phyloP scores from a whole-genome alignment of 768 basidiomycete species.

The Grammothele lineata region DNA sequence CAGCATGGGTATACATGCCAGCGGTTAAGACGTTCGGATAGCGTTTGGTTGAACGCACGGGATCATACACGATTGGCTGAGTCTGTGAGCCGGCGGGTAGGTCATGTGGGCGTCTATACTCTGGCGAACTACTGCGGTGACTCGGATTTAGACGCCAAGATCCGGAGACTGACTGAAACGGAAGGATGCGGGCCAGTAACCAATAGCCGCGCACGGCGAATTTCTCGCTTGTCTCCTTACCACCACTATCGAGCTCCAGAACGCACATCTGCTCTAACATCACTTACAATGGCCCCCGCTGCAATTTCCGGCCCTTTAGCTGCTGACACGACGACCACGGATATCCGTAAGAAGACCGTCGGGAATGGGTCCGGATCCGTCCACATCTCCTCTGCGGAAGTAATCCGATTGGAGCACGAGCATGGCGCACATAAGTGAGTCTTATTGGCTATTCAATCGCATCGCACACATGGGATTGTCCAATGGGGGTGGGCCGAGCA shows the following conservation, averaged over 20 bases:
- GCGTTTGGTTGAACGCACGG: no score
- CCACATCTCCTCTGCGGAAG: slow-evolving; percentile 54
- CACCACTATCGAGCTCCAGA: slow-evolving; percentile 10
- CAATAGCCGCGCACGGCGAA: background rate
- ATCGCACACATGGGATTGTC: background rate
- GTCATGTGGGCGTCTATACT: background rate
- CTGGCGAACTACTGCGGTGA: background rate
- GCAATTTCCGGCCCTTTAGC: slow-evolving; percentile 2
- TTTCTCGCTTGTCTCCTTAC: slow-evolving; percentile 4
- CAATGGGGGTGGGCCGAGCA: no score
- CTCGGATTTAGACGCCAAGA: slow-evolving; percentile 12
- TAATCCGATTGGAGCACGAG: slow-evolving; percentile 79
- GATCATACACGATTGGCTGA: no score
- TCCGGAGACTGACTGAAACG: slow-evolving; percentile 8
- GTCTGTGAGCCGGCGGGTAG: background rate
- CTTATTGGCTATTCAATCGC: background rate
- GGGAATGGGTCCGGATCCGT: slow-evolving; percentile 13
- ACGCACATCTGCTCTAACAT: background rate
- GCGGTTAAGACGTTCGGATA: no score
- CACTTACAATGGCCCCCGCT: slow-evolving; percentile 10
- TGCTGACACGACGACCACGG: slow-evolving; percentile 1
- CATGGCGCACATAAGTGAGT: slow-evolving; percentile 87
- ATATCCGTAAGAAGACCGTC: slow-evolving; percentile 1
- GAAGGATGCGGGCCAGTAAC: slow-evolving; percentile 5
- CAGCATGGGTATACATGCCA: no score